phyloP scores from a whole-genome alignment of 1,284 basidiomycete genomes.

The Singerocomus rubriflavus region DNA sequence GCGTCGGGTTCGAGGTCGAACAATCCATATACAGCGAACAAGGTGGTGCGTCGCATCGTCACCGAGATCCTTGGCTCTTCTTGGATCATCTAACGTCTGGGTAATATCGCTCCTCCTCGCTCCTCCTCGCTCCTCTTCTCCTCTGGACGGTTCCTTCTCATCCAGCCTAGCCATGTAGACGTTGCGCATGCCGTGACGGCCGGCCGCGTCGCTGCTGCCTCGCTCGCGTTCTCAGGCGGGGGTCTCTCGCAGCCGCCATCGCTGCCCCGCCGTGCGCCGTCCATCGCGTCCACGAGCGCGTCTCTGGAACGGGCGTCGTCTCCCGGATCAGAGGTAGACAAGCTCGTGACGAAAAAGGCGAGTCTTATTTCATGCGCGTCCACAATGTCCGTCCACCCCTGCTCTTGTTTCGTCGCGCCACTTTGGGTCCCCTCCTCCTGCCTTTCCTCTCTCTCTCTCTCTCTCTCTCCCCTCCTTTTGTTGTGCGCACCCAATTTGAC shows the following conservation, averaged over 20 bases:
- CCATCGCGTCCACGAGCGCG: slow-evolving; percentile 23
- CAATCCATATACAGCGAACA: slow-evolving; percentile 28
- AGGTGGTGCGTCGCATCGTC: slow-evolving; percentile 18
- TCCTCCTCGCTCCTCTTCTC: too few species aligned
- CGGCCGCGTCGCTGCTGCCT: slow-evolving; percentile 51
- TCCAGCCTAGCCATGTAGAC: slow-evolving; percentile 1
- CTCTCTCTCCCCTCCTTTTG: too few species aligned
- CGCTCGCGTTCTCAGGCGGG: slow-evolving; percentile 38
- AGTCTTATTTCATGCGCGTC: neutral
- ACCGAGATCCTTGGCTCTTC: neutral
- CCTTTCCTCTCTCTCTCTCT: too few species aligned
- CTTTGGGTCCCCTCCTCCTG: too few species aligned
- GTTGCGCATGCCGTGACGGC: slow-evolving; percentile 29
- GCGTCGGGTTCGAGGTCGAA: slow-evolving; percentile 25
- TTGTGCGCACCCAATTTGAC: too few species aligned
- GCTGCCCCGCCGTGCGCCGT: slow-evolving; percentile 36
- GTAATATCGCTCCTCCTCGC: neutral
- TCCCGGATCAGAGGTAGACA: slow-evolving; percentile 27
- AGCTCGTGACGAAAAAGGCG: slow-evolving; percentile 28
- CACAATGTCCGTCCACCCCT: too few species aligned
- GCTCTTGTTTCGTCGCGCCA: too few species aligned
- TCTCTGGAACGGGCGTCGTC: neutral
- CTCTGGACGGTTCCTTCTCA: neutral
- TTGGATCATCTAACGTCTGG: neutral
- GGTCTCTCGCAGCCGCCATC: neutral